Conservation (phyloP, 2,329 filamentous ascomycete genomes). For the Leptographium wingfieldii region DNA sequence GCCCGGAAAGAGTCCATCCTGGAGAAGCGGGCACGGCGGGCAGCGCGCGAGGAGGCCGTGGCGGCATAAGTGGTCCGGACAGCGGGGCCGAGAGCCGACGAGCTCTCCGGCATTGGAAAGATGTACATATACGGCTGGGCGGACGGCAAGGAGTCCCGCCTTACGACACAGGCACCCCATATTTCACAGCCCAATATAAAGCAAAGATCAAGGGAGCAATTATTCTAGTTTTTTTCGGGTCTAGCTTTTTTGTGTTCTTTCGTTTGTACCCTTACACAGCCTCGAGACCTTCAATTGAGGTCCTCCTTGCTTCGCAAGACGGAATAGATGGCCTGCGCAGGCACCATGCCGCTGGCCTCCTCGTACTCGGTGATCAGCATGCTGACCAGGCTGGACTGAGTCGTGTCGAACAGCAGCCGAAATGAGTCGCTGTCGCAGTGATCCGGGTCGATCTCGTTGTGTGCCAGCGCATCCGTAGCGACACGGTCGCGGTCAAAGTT, state of each 20-base stretch:
- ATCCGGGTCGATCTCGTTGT: conserved; percentile 80
- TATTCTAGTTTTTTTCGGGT: neutral
- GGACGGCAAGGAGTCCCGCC: neutral
- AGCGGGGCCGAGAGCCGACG: neutral
- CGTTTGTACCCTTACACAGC: neutral
- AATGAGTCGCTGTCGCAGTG: conserved; percentile 44
- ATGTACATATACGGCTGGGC: neutral
- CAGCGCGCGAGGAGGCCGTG: conserved; percentile 38
- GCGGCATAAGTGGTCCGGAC: conserved; percentile 1
- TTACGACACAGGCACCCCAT: neutral
- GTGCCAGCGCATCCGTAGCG: conserved; percentile 80
- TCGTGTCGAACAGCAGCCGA: conserved; percentile 80
- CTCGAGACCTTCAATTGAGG: conserved; percentile 26
- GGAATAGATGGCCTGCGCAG: conserved; percentile 69
- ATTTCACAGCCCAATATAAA: neutral
- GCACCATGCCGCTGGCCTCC: conserved; percentile 78
- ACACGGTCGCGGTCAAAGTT: conserved; percentile 84
- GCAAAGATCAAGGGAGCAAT: neutral
- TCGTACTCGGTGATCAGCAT: conserved; percentile 89
- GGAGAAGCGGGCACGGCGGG: conserved; percentile 77
- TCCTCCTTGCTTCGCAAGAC: conserved; percentile 46
- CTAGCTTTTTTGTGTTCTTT: neutral
- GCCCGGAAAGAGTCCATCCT: conserved; percentile 71
- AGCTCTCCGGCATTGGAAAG: neutral
- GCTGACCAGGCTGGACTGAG: conserved; percentile 72